Conservation (phyloP, 768 basidiomycete species). For the Lentinula sp. region DNA sequence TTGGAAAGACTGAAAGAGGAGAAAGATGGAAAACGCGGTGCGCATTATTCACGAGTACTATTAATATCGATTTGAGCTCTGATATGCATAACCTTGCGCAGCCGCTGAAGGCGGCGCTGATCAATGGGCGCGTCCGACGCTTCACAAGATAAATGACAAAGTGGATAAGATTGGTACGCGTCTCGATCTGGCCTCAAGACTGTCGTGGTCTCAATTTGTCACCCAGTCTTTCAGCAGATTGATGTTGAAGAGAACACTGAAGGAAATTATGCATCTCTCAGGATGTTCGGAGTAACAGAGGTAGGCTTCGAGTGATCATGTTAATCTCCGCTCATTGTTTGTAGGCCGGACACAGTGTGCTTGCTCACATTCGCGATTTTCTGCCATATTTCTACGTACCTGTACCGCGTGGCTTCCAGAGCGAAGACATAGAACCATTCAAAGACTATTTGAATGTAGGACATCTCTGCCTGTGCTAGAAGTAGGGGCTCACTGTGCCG, state of each 20-base stretch:
- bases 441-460: slow-evolving; percentile 70
- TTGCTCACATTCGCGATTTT: slow-evolving; percentile 78
- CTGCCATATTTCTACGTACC: slow-evolving; percentile 91
- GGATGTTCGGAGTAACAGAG: slow-evolving; percentile 91
- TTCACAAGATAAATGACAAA: slow-evolving; percentile 50
- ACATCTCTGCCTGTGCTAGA: background rate
- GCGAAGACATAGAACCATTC: slow-evolving; percentile 62
- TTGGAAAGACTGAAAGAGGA: slow-evolving; percentile 57
- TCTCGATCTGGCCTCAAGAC: background rate
- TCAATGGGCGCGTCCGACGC: slow-evolving; percentile 61
- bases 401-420: slow-evolving; percentile 75
- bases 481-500: background rate
- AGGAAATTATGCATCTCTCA: slow-evolving; percentile 34
- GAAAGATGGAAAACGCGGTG: slow-evolving; percentile 15
- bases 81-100: slow-evolving; percentile 15
- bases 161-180: slow-evolving; percentile 63
- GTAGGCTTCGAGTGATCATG: slow-evolving; percentile 26
- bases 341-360: slow-evolving; percentile 83
- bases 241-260: slow-evolving; percentile 71
- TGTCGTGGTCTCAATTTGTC: background rate
- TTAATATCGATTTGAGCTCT: slow-evolving; percentile 23
- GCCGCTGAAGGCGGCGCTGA: slow-evolving; percentile 76
- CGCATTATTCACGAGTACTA: slow-evolving; percentile 24
- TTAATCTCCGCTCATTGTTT: background rate
- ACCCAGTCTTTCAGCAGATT: slow-evolving; percentile 89